Evolutionary conservation across 176 grass and related monocot species (phyloP).

Genomic region (Avena atlantica): DNA sequence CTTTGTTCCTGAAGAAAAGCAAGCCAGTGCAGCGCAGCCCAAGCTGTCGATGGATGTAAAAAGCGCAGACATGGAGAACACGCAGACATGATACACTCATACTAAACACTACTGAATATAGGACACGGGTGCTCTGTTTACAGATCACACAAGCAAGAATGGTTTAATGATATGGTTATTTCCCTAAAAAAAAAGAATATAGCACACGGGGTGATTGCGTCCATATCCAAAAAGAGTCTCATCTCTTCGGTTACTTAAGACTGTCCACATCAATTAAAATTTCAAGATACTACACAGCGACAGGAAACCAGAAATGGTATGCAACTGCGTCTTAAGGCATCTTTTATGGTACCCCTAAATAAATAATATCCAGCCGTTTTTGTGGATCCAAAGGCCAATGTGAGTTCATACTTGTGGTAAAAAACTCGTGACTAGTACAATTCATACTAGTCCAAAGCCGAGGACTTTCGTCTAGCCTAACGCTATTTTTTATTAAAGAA

Average conservation of each 20-base stretch:
- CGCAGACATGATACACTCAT: background rate
- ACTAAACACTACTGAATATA: background rate
- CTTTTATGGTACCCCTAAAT: no score
- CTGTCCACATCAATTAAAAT: slow-evolving; percentile 30
- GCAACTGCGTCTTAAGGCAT: slow-evolving; percentile 25
- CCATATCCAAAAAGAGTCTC: slow-evolving; percentile 14
- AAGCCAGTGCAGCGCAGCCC: background rate
- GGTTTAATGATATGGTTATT: no score
- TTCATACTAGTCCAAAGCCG: no score
- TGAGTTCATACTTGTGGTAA: no score
- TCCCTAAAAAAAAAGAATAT: no score
- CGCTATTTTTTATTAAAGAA: no score
- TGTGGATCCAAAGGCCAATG: no score
- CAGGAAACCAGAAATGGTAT: slow-evolving; percentile 33
- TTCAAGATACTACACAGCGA: slow-evolving; percentile 39
- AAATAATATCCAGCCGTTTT: no score
- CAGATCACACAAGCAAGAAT: no score
- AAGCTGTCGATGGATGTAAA: background rate
- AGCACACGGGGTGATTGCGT: background rate
- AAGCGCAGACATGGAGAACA: background rate
- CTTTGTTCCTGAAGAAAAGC: background rate
- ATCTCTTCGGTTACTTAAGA: slow-evolving; percentile 40
- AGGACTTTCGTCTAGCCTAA: no score
- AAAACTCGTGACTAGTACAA: no score
- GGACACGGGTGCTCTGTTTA: no score